Evolutionary conservation across 1,139 yeast species (phyloP).

Genomic region (Magnusiomyces tetraspermus): DNA sequence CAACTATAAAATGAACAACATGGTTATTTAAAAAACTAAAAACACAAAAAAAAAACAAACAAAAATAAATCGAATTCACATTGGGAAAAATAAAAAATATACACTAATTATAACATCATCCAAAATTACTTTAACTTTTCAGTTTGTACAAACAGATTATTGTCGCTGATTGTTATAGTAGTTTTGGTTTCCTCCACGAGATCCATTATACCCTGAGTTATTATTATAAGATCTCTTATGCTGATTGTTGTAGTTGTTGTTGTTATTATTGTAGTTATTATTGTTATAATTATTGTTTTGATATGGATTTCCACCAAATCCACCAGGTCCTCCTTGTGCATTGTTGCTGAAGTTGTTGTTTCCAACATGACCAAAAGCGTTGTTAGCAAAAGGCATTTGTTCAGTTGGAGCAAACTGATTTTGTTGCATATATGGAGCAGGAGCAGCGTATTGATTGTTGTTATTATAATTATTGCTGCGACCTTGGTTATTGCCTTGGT

Average conservation of each 20-base stretch:
- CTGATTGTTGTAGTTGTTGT: not conserved
- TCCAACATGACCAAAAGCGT: slow-evolving; percentile 4
- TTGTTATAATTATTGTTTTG: slow-evolving; percentile 3
- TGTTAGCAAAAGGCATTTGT: slow-evolving; percentile 1
- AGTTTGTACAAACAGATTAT: too few species aligned
- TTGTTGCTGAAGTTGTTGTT: not conserved
- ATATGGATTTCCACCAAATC: not conserved
- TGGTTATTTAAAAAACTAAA: too few species aligned
- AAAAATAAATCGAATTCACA: too few species aligned
- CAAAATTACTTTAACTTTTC: too few species aligned
- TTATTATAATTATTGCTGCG: slow-evolving; percentile 6
- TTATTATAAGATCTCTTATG: not conserved
- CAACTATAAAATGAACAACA: too few species aligned
- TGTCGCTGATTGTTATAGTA: not conserved
- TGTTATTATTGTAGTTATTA: slow-evolving; percentile 13
- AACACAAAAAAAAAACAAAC: too few species aligned
- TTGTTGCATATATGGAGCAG: not conserved
- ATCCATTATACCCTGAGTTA: not conserved
- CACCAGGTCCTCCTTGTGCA: not conserved
- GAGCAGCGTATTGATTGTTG: slow-evolving; percentile 7
- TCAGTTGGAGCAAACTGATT: slow-evolving; percentile 6
- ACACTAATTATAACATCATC: too few species aligned
- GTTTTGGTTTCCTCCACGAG: not conserved
- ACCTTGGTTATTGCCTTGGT: slow-evolving; percentile 13
- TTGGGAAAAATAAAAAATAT: too few species aligned